Conservation (phyloP, 805 yeast species). For the Teunomyces lycoperdinae region DNA sequence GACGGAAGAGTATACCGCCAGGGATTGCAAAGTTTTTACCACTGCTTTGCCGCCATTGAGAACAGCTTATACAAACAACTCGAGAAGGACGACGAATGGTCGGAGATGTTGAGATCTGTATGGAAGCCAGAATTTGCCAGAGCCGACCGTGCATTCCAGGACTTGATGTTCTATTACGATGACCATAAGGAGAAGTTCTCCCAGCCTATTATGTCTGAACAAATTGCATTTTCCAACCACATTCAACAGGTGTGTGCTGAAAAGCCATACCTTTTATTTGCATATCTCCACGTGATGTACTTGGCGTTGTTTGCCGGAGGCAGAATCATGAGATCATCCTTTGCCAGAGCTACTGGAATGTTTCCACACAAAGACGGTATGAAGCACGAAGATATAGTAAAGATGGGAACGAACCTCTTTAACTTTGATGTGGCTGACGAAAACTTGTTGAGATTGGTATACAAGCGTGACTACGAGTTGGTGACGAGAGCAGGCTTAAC, state of each 20-base stretch:
- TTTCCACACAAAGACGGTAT: slow-evolving; percentile 73
- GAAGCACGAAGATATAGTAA: slow-evolving; percentile 59
- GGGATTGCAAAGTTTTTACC: slow-evolving; percentile 72
- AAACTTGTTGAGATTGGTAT: slow-evolving; percentile 58
- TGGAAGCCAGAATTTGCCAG: slow-evolving; percentile 75
- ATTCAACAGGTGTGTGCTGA: slow-evolving; percentile 51
- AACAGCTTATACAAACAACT: slow-evolving; percentile 47
- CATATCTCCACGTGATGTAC: slow-evolving; percentile 83
- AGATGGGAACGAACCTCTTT: slow-evolving; percentile 67
- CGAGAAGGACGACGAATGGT: slow-evolving; percentile 31
- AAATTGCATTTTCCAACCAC: slow-evolving; percentile 61
- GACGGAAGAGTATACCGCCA: slow-evolving; percentile 77
- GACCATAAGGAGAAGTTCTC: slow-evolving; percentile 53
- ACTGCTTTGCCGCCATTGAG: slow-evolving; percentile 66
- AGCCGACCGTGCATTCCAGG: slow-evolving; percentile 52
- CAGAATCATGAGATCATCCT: slow-evolving; percentile 61
- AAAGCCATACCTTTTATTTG: slow-evolving; percentile 69
- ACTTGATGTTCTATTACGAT: slow-evolving; percentile 65
- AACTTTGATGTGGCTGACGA: slow-evolving; percentile 68
- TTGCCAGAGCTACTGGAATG: slow-evolving; percentile 64
- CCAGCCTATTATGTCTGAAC: slow-evolving; percentile 56
- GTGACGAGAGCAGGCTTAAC: slow-evolving; percentile 68
- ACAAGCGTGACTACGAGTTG: slow-evolving; percentile 75
- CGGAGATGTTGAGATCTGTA: slow-evolving; percentile 51
- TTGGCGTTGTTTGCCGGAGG: slow-evolving; percentile 88